Evolutionary conservation across 768 basidiomycete genomes (phyloP), one percentile per base, ranked within the genome.

Genomic region (Macrolepiota fuliginosa): DNA sequence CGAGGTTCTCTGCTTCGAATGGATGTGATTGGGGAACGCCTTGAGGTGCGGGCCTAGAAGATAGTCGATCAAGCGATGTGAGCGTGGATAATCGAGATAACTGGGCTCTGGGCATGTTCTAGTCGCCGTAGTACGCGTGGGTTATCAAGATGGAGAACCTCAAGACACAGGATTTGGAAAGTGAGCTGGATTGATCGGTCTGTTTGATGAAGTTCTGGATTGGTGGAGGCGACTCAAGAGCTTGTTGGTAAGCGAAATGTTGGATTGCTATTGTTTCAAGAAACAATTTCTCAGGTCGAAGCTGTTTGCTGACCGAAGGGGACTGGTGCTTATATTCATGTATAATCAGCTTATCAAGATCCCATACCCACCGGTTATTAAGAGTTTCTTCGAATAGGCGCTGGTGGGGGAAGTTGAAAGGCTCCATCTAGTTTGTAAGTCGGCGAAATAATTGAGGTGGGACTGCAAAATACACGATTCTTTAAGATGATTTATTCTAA

Each of bases 121-220:
- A 61, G 54, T 54, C 50, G 58, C 58, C 58, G 58, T 35, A 53
- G 51, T 42, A 32, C 29, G 52, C 58, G 58, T 60, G 58, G 52
- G 51, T 53, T 60, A 46, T 53, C 50, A 54, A 54, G 32, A 36
- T 36, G 13, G 22, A 52, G 40, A 60, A 52, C 17, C 6, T 19
- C 35, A 52, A 60, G n/a, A 54, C 12, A 46, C 42, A 46, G 45
- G 12, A 61, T 55, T 32, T 46, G 53, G 60, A 61, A 55, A 55
- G 53, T 55, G 60, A 61, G 37, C 60, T 55, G 60, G 53, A 50
- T 24, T 61, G 54, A 32, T 35, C 32, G 52, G 53, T 29, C 24
- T 22, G 46, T 10, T 35, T 46, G 35, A 6, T 19, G 5, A 36
- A 6, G 9, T 49, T 37, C 22, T 35, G 15, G 47, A 49, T 22